phyloP scores from a whole-genome alignment of 169 alveolate genomes.

The Amoebophrya sp. region DNA sequence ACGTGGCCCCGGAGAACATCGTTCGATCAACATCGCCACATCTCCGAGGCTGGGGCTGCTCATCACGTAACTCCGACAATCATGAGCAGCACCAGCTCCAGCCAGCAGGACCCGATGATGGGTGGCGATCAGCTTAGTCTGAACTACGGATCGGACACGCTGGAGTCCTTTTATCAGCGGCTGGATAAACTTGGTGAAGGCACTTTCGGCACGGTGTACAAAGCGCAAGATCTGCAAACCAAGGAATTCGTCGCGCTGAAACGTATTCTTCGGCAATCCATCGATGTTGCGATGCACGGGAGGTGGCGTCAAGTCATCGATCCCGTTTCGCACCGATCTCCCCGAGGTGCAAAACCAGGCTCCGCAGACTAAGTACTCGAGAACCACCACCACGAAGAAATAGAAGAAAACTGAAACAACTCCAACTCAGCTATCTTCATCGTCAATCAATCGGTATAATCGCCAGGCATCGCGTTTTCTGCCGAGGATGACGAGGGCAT shows the following conservation, averaged over 20 bases:
- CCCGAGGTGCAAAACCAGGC: no score
- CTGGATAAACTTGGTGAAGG: conserved; percentile 93
- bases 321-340: no score
- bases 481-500: neutral
- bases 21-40: no score
- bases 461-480: neutral
- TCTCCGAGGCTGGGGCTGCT: no score
- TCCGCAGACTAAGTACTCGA: no score
- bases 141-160: neutral
- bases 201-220: conserved; percentile 91
- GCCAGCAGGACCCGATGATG: no score
- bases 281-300: neutral
- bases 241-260: neutral
- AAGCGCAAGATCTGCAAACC: conserved; percentile 57
- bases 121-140: no score
- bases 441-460: neutral
- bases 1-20: no score
- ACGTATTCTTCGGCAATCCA: neutral
- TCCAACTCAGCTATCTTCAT: neutral
- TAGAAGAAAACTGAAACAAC: neutral
- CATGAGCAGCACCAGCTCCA: no score
- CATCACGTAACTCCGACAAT: no score
- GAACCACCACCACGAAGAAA: no score
- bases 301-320: no score
- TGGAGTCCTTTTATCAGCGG: conserved; percentile 53